Percentiles rank a stretch among this genome's conserved stretches.
Conservation (phyloP, 108 stramenopile species). For the Chaetoceros tenuissimus region DNA sequence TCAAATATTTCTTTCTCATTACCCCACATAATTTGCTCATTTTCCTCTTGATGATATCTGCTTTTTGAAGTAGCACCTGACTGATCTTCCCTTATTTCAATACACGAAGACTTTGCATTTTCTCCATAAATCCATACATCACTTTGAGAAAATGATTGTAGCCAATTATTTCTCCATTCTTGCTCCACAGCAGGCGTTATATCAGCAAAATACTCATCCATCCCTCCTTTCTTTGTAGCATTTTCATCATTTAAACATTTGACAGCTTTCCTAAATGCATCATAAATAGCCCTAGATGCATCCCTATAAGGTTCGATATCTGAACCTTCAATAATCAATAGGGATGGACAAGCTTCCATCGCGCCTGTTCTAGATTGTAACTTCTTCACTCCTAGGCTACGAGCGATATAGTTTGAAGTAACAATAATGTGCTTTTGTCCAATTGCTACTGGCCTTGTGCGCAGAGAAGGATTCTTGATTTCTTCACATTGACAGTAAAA, state of each 20-base stretch:
- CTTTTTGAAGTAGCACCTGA: slow-evolving; percentile 19
- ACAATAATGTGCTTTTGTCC: slow-evolving; percentile 64
- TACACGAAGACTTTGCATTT: slow-evolving; percentile 5
- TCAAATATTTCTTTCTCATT: slow-evolving; percentile 1
- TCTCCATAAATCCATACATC: slow-evolving; percentile 31
- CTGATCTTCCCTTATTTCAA: slow-evolving; percentile 37
- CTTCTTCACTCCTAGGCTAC: slow-evolving; percentile 37
- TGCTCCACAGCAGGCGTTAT: slow-evolving; percentile 22
- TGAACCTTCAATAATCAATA: slow-evolving; percentile 48
- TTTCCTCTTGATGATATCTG: not conserved
- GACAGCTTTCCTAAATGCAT: slow-evolving; percentile 32
- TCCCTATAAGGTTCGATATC: slow-evolving; percentile 36
- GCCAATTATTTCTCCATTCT: not conserved
- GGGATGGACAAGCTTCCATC: slow-evolving; percentile 26
- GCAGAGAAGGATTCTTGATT: slow-evolving; percentile 14
- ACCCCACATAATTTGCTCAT: not conserved
- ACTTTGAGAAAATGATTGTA: not conserved
- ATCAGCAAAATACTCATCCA: slow-evolving; percentile 64
- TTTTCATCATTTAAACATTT: slow-evolving; percentile 6
- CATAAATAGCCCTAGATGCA: slow-evolving; percentile 31
- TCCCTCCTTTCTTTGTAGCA: slow-evolving; percentile 12
- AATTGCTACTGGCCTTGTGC: slow-evolving; percentile 36
- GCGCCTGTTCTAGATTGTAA: slow-evolving; percentile 27
- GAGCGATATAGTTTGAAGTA: slow-evolving; percentile 50
- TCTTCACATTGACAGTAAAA: slow-evolving; percentile 62